Conservation (phyloP, 768 basidiomycete genomes). For the Udeniomyces megalosporus region DNA sequence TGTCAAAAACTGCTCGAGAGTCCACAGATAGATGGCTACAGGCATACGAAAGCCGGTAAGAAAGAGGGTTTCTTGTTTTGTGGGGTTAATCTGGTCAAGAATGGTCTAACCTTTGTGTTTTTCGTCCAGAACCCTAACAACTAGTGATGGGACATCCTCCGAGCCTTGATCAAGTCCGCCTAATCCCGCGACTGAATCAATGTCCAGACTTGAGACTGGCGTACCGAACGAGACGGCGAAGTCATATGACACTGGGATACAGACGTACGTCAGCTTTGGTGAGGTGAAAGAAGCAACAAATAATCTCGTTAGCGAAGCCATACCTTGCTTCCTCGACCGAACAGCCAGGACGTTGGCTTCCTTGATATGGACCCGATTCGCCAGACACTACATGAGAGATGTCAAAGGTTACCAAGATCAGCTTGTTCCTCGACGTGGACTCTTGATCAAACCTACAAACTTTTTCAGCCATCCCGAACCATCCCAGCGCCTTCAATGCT, state of each 20-base stretch:
- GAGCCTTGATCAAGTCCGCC: slow-evolving; percentile 63
- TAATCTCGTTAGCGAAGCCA: background rate
- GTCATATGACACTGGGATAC: slow-evolving; percentile 70
- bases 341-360: slow-evolving; percentile 71
- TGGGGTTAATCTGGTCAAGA: background rate
- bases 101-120: slow-evolving; percentile 39
- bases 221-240: slow-evolving; percentile 77
- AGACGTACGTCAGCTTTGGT: too few relatives aligned
- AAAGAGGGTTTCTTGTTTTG: too few relatives aligned
- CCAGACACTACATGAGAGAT: slow-evolving; percentile 37
- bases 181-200: slow-evolving; percentile 74
- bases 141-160: slow-evolving; percentile 61
- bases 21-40: slow-evolving; percentile 76
- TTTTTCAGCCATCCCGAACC: slow-evolving; percentile 83
- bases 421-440: too few relatives aligned
- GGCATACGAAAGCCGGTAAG: background rate
- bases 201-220: slow-evolving; percentile 68
- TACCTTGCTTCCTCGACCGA: background rate
- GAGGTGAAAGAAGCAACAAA: background rate
- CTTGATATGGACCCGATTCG: slow-evolving; percentile 69
- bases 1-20: slow-evolving; percentile 68
- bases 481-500: slow-evolving; percentile 38
- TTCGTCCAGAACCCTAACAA: slow-evolving; percentile 80
- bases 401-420: too few relatives aligned
- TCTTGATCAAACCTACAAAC: background rate